A percentile compares a stretch with the other conserved stretches of the same genome.
These are phyloP conservation scores for Neurospora sp. DNA, from an alignment of 495 filamentous ascomycete species.

Conservation along the genomic window DNA sequence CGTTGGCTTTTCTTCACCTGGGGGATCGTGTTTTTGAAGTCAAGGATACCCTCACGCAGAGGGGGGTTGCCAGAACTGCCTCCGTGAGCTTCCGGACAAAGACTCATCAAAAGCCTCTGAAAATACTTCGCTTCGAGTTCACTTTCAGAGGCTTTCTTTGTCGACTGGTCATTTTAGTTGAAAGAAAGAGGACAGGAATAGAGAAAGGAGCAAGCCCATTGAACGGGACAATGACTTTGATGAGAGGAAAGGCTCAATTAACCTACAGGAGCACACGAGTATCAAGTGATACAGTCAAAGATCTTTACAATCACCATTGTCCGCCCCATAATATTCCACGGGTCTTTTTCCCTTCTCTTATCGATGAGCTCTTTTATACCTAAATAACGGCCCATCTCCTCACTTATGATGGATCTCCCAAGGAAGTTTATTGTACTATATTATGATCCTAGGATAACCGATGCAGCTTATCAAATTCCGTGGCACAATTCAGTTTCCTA, in stretches of 20 bases:
- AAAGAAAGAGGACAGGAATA: not conserved
- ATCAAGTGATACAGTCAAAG: not conserved
- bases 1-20: not conserved
- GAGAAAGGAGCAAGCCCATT: not conserved
- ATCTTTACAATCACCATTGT: not conserved
- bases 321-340: not conserved
- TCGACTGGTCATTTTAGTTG: not conserved
- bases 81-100: not conserved
- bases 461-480: not conserved
- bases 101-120: not conserved
- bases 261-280: not conserved
- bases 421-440: not conserved
- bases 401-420: not conserved
- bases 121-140: not conserved
- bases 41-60: not conserved
- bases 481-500: not conserved
- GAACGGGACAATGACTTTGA: not conserved
- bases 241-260: not conserved
- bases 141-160: not conserved
- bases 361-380: not conserved
- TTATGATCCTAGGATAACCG: not conserved
- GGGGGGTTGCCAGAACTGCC: not conserved
- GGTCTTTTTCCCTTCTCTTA: not conserved
- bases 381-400: not conserved
- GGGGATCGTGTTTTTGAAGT: not conserved